These are phyloP conservation scores for Priceomyces melissophilus DNA, from an alignment of 805 yeast genomes.

Conservation along the genomic window DNA sequence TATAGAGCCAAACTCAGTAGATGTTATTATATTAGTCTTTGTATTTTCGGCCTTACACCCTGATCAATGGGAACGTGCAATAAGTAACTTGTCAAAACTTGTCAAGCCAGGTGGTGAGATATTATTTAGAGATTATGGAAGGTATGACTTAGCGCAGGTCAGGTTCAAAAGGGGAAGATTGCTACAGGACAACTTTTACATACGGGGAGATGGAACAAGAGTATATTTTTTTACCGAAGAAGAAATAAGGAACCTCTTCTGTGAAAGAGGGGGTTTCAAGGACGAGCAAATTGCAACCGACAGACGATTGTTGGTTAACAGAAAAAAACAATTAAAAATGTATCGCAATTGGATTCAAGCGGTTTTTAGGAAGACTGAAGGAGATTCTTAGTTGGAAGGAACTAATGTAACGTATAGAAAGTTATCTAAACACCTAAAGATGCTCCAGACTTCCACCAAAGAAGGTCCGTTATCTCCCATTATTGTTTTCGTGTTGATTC, in stretches of 20 bases:
- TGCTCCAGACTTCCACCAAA: conserved; percentile 28
- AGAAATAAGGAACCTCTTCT: conserved; percentile 73
- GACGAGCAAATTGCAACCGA: conserved; percentile 84
- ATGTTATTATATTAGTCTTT: conserved; percentile 91
- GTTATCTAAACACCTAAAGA: conserved; percentile 34
- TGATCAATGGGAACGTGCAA: conserved; percentile 82
- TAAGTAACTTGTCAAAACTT: conserved; percentile 62
- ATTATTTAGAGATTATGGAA: conserved; percentile 89
- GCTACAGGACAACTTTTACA: conserved; percentile 89
- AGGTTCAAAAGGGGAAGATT: conserved; percentile 85
- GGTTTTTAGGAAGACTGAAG: conserved; percentile 49
- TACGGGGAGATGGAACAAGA: conserved; percentile 96
- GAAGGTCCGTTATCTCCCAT: conserved; percentile 10
- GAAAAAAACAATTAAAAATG: conserved; percentile 92
- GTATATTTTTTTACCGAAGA: conserved; percentile 97
- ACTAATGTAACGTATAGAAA: conserved; percentile 31
- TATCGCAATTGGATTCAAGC: conserved; percentile 97
- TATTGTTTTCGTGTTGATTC: conserved; percentile 21
- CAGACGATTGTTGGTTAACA: conserved; percentile 82
- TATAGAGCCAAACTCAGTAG: conserved; percentile 76
- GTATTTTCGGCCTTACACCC: conserved; percentile 93
- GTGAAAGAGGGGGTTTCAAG: conserved; percentile 43
- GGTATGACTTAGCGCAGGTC: conserved; percentile 94
- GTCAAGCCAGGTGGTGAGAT: conserved; percentile 93
- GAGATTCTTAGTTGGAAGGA: conserved; percentile 2